Conservation (phyloP, 257 asterid genomes). For the Solanum corneliomulleri region DNA sequence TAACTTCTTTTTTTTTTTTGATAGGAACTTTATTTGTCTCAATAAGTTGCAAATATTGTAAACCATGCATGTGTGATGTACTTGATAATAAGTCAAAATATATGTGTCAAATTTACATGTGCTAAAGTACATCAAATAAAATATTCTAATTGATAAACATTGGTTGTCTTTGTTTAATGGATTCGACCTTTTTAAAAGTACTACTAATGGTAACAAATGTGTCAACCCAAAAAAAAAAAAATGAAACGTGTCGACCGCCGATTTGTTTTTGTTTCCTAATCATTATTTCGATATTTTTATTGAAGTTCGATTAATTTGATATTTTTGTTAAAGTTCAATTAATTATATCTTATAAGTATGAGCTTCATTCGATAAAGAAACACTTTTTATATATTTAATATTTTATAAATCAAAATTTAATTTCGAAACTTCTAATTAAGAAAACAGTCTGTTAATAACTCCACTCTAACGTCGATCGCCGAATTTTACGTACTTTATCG, state of each 20-base stretch:
- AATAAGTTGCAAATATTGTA: not conserved
- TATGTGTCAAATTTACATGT: not conserved
- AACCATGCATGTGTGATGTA: not conserved
- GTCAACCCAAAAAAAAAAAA: not conserved
- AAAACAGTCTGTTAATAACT: no score
- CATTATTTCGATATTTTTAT: accelerated
- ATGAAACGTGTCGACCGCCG: no score
- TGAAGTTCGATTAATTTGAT: accelerated
- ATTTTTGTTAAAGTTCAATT: accelerated
- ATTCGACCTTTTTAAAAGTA: not conserved
- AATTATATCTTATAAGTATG: no score
- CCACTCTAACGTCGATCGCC: not conserved
- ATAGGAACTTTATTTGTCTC: not conserved
- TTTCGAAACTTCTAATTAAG: accelerated
- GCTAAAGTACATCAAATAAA: not conserved
- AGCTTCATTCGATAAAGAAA: no score
- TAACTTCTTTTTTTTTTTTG: not conserved
- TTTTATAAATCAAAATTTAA: no score
- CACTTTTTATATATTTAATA: accelerated
- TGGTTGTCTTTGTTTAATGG: not conserved
- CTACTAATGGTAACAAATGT: not conserved
- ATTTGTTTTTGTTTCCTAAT: no score
- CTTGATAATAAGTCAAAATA: not conserved
- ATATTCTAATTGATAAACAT: not conserved
- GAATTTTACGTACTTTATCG: not conserved